Conservation (phyloP, 768 basidiomycete genomes). For the Pulveroboletus sp. region DNA sequence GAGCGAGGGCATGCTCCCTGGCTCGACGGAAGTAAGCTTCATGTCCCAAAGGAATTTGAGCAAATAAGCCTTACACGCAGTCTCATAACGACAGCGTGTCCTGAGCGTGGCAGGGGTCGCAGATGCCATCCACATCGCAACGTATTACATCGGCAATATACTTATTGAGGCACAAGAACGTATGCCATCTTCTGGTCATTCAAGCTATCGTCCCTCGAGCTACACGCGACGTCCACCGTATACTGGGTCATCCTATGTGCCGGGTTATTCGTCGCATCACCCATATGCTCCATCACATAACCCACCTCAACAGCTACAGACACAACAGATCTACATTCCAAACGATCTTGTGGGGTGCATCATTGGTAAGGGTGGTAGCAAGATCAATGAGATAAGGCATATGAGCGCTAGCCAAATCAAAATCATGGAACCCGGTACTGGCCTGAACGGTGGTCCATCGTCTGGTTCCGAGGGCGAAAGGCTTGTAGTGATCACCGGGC, state of each 20-base stretch:
- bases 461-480: slow-evolving; percentile 82
- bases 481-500: slow-evolving; percentile 95
- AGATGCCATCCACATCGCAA: slow-evolving; percentile 98
- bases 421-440: slow-evolving; percentile 96
- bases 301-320: slow-evolving; percentile 75
- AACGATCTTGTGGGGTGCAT: slow-evolving; percentile 96
- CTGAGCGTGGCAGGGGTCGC: slow-evolving; percentile 97
- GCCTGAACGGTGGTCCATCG: slow-evolving; percentile 64
- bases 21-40: slow-evolving; percentile 87
- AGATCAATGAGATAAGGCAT: slow-evolving; percentile 97
- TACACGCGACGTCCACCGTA: slow-evolving; percentile 45
- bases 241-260: slow-evolving; percentile 63
- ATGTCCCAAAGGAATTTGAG: not conserved
- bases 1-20: slow-evolving; percentile 96
- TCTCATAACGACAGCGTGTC: slow-evolving; percentile 62
- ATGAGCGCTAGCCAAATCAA: slow-evolving; percentile 96
- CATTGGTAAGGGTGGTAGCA: slow-evolving; percentile 96
- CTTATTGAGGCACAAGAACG: slow-evolving; percentile 89
- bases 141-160: slow-evolving; percentile 98
- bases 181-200: slow-evolving; percentile 59
- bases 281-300: slow-evolving; percentile 50
- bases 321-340: slow-evolving; percentile 97
- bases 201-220: slow-evolving; percentile 62
- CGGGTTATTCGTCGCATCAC: slow-evolving; percentile 49
- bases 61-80: slow-evolving; percentile 9